A percentile compares a stretch with the other conserved stretches of the same genome.
Evolutionary conservation across 73 alveolate genomes (phyloP).

Genomic region (Durusdinium trenchii): DNA sequence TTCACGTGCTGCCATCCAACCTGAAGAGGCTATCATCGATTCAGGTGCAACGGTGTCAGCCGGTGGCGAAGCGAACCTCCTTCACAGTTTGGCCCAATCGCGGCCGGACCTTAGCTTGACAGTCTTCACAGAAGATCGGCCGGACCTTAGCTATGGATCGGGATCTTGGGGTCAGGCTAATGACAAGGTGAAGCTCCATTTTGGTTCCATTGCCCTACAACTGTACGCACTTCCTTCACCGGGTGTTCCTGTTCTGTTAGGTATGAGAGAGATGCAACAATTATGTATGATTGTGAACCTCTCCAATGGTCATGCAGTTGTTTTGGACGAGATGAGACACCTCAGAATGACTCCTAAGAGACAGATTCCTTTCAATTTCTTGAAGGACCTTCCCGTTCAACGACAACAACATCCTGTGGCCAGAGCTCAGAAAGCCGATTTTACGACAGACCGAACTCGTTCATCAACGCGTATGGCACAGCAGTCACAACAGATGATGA

Average conservation of each 20-base stretch:
- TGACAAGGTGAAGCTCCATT: constrained; percentile 4
- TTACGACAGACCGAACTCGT: no score
- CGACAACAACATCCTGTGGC: no score
- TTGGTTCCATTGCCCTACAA: background rate
- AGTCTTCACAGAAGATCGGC: constrained; percentile 30
- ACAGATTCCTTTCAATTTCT: constrained; percentile 2
- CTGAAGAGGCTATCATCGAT: constrained; percentile 31
- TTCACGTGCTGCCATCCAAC: background rate
- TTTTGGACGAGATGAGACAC: background rate
- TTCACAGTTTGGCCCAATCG: constrained; percentile 13
- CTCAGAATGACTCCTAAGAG: background rate
- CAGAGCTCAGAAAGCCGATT: no score
- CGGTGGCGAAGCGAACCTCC: background rate
- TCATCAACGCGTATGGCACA: no score
- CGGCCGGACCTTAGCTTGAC: constrained; percentile 49
- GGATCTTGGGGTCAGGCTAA: constrained; percentile 46
- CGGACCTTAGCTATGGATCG: constrained; percentile 39
- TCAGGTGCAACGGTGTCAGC: constrained; percentile 67
- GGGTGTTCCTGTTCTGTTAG: constrained; percentile 58
- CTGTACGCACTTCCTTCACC: constrained; percentile 37
- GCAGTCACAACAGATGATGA: no score
- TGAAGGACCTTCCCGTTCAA: background rate
- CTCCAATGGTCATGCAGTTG: background rate
- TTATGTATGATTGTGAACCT: background rate
- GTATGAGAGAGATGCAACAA: constrained; percentile 67